Conservation (phyloP, 2,329 filamentous ascomycete species). For the Claviceps maximensis region DNA sequence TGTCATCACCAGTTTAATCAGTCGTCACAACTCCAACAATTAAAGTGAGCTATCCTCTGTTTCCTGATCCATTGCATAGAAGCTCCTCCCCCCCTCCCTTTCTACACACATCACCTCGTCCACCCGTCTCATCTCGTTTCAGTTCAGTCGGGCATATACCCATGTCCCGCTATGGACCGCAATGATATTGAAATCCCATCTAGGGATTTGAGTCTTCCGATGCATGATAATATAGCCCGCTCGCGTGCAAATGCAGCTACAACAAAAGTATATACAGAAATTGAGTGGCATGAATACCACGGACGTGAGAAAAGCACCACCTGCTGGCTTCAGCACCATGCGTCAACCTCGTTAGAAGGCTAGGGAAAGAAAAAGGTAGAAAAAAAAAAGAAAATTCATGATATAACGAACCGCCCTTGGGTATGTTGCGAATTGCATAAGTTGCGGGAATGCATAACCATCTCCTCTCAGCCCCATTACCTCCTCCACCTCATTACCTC, state of each 20-base stretch:
- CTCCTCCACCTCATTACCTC: conserved; percentile 17
- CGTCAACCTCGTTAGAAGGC: not conserved
- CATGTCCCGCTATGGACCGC: no score
- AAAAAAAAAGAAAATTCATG: not conserved
- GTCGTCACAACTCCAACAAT: no score
- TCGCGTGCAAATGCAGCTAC: conserved; percentile 3
- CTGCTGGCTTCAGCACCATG: not conserved
- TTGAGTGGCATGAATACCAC: not conserved
- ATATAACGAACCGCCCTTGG: not conserved
- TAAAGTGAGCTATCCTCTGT: not conserved
- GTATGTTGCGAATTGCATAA: not conserved
- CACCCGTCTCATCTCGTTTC: not conserved
- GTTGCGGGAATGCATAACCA: not conserved
- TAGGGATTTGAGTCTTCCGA: not conserved
- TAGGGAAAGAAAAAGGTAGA: not conserved
- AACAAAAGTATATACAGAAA: conserved; percentile 3
- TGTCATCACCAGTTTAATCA: no score
- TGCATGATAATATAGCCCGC: not conserved
- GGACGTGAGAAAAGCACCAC: not conserved
- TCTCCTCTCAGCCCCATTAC: not conserved
- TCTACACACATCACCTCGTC: not conserved
- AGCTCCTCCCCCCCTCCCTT: no score
- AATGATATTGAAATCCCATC: not conserved
- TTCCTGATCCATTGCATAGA: not conserved
- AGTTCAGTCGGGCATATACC: not conserved